A percentile compares a stretch with the other conserved stretches of the same genome.
These are phyloP conservation scores for Telfairia occidentalis DNA, from an alignment of 331 rosid species.

Conservation along the genomic window DNA sequence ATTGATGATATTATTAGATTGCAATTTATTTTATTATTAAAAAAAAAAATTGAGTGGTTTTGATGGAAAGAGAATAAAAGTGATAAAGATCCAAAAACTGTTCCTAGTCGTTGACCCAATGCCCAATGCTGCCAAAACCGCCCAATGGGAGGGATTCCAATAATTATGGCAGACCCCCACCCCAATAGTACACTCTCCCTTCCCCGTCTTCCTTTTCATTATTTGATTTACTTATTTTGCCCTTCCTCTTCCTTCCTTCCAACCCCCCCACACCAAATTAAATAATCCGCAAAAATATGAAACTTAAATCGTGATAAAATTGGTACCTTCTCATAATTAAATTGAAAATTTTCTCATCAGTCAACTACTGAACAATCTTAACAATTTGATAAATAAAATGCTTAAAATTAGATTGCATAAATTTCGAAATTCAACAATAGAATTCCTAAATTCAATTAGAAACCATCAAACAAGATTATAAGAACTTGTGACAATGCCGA, in stretches of 20 bases:
- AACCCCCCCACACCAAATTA: too few species aligned
- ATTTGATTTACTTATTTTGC: not conserved
- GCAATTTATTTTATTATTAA: not conserved
- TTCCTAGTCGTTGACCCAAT: slow-evolving; percentile 12
- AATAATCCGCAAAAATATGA: too few species aligned
- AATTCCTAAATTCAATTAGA: too few species aligned
- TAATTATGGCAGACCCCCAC: not conserved
- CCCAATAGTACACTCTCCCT: too few species aligned
- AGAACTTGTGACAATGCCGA: too few species aligned
- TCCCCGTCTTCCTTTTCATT: not conserved
- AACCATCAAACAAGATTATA: too few species aligned
- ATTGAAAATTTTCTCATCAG: not conserved
- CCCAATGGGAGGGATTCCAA: slow-evolving; percentile 6
- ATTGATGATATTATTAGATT: slow-evolving; percentile 4
- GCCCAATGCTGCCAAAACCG: slow-evolving; percentile 9
- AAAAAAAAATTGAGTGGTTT: not conserved
- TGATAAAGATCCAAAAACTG: not conserved
- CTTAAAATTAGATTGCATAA: too few species aligned
- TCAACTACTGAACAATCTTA: too few species aligned
- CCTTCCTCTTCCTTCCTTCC: not conserved
- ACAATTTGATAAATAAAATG: too few species aligned
- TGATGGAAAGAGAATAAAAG: slow-evolving; percentile 1
- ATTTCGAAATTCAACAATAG: too few species aligned
- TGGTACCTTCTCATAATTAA: not conserved
- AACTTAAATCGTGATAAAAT: too few species aligned